These are phyloP conservation scores for Neurospora sp. DNA, from an alignment of 495 filamentous ascomycete species.

Conservation along the genomic window DNA sequence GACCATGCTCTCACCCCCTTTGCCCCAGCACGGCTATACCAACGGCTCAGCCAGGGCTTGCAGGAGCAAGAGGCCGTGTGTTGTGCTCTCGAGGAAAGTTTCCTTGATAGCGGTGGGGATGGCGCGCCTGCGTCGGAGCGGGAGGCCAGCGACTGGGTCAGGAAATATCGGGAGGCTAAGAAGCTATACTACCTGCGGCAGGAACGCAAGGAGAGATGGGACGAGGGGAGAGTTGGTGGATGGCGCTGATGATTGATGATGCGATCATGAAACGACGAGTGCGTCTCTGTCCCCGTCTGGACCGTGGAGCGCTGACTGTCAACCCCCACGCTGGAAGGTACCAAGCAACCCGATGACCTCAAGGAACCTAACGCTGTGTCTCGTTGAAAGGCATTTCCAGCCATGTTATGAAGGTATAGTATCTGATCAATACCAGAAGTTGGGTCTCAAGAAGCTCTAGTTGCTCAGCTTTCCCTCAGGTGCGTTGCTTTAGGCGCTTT, in stretches of 20 bases:
- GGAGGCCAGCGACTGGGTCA: conserved; percentile 76
- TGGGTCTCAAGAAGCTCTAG: not conserved
- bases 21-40: conserved; percentile 73
- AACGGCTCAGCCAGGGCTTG: conserved; percentile 61
- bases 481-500: not conserved
- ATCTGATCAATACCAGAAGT: not conserved
- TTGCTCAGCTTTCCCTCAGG: not conserved
- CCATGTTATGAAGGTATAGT: not conserved
- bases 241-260: conserved; percentile 54
- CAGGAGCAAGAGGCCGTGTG: conserved; percentile 78
- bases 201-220: conserved; percentile 85
- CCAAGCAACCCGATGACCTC: not conserved
- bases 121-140: conserved; percentile 50
- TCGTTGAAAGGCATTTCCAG: not conserved
- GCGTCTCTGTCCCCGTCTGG: not conserved
- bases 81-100: conserved; percentile 78
- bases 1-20: conserved; percentile 77
- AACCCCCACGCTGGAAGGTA: not conserved
- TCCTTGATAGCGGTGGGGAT: conserved; percentile 47
- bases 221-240: conserved; percentile 85
- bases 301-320: not conserved
- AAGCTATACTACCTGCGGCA: conserved; percentile 62
- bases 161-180: conserved; percentile 65
- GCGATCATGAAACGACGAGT: not conserved
- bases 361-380: not conserved